Conservation (phyloP, 768 basidiomycete genomes). For the Boletus rubroflammeus region DNA sequence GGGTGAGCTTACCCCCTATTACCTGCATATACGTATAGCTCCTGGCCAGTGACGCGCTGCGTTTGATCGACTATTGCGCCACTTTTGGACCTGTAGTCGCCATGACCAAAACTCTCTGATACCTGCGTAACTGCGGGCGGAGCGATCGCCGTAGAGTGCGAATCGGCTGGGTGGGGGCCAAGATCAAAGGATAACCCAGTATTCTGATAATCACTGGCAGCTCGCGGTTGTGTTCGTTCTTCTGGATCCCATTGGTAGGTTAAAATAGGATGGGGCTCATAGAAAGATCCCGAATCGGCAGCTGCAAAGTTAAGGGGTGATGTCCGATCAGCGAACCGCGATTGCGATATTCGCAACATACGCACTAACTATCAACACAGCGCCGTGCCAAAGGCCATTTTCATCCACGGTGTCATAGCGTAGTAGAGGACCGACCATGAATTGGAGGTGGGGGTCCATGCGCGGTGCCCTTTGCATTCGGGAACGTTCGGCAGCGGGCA, state of each 20-base stretch:
- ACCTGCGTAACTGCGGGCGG: constrained; percentile 5
- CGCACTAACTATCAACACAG: constrained; percentile 83
- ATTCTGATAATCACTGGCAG: constrained; percentile 15
- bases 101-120: constrained; percentile 5
- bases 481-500: constrained; percentile 67
- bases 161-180: constrained; percentile 73
- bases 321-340: constrained; percentile 2
- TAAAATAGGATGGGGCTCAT: constrained; percentile 68
- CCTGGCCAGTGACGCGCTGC: constrained; percentile 54
- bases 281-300: constrained; percentile 73
- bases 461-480: constrained; percentile 50
- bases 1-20: constrained; percentile 44
- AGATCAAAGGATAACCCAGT: constrained; percentile 48
- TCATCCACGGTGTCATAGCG: constrained; percentile 86
- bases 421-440: constrained; percentile 90
- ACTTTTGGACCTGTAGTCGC: constrained; percentile 18
- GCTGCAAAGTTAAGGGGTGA: constrained; percentile 38
- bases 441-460: constrained; percentile 80
- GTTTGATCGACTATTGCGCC: constrained; percentile 30
- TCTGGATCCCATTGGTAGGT: constrained; percentile 75
- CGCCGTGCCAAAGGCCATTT: constrained; percentile 80
- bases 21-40: constrained; percentile 68
- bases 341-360: constrained; percentile 20
- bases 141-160: constrained; percentile 47
- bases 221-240: constrained; percentile 18